A percentile compares a stretch with the other conserved stretches of the same genome.
phyloP scores from a whole-genome alignment of 2,329 filamentous ascomycete genomes.

The Fusarium vanettenii region DNA sequence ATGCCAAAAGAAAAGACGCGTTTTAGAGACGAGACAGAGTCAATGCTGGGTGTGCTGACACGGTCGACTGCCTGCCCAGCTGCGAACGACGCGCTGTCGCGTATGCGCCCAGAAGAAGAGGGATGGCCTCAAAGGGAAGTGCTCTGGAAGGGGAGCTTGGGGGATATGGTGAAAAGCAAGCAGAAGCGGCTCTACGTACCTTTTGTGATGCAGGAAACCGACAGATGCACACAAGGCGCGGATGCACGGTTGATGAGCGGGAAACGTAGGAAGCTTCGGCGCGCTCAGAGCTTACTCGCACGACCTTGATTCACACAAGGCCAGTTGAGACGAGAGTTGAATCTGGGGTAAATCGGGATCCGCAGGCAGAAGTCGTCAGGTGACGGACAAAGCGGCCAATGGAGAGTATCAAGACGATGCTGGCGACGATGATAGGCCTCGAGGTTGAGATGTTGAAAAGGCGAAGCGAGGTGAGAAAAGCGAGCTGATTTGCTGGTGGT shows the following conservation, averaged over 20 bases:
- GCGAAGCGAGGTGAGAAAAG: slow-evolving; percentile 51
- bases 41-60: slow-evolving; percentile 14
- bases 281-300: slow-evolving; percentile 34
- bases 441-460: slow-evolving; percentile 53
- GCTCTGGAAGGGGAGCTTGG: not conserved
- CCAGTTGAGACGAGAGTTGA: slow-evolving; percentile 38
- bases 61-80: slow-evolving; percentile 3
- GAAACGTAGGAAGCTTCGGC: slow-evolving; percentile 27
- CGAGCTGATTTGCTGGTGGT: slow-evolving; percentile 63
- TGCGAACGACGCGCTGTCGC: slow-evolving; percentile 22
- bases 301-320: slow-evolving; percentile 25
- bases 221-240: slow-evolving; percentile 28
- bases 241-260: slow-evolving; percentile 28
- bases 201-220: slow-evolving; percentile 37
- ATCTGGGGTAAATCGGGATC: slow-evolving; percentile 46
- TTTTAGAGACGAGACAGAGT: not conserved
- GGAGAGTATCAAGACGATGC: slow-evolving; percentile 52
- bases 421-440: slow-evolving; percentile 65
- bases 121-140: not conserved
- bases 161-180: slow-evolving; percentile 3
- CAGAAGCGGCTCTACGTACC: slow-evolving; percentile 38
- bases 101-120: not conserved
- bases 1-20: slow-evolving; percentile 21
- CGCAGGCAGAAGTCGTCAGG: slow-evolving; percentile 60
- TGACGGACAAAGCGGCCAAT: slow-evolving; percentile 63